Evolutionary conservation across 352 stramenopile genomes (phyloP).

Genomic region (Pythium myriotylum): DNA sequence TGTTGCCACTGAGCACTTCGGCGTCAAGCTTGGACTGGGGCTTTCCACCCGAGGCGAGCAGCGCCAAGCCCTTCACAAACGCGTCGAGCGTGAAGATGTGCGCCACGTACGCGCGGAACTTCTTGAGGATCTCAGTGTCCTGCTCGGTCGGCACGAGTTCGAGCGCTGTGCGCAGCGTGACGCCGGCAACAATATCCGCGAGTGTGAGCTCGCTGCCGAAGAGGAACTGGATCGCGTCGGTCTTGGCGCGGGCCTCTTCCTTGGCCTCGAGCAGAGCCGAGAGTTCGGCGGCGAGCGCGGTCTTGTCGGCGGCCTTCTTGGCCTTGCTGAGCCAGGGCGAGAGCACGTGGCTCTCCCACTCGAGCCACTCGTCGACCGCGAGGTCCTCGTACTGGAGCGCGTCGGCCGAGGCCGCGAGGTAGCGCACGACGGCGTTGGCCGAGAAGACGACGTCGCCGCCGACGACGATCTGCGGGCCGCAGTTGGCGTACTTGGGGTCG

Average conservation of each 20-base stretch:
- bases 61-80: slow-evolving; percentile 50
- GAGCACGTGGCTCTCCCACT: slow-evolving; percentile 78
- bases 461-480: slow-evolving; percentile 56
- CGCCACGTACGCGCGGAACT: slow-evolving; percentile 68
- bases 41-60: slow-evolving; percentile 50
- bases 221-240: slow-evolving; percentile 54
- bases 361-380: slow-evolving; percentile 81
- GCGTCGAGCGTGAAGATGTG: slow-evolving; percentile 56
- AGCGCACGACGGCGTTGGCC: slow-evolving; percentile 79
- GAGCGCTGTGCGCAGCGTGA: slow-evolving; percentile 66
- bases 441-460: slow-evolving; percentile 63
- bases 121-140: slow-evolving; percentile 48
- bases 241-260: slow-evolving; percentile 54
- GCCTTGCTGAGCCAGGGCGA: slow-evolving; percentile 55
- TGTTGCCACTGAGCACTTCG: slow-evolving; percentile 52
- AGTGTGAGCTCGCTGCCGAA: slow-evolving; percentile 68
- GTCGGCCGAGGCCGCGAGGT: slow-evolving; percentile 43
- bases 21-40: slow-evolving; percentile 54
- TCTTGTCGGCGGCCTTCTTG: slow-evolving; percentile 46
- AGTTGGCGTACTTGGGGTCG: slow-evolving; percentile 62
- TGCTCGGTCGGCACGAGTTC: slow-evolving; percentile 53
- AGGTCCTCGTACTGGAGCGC: slow-evolving; percentile 71
- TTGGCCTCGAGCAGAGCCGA: slow-evolving; percentile 58
- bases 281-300: slow-evolving; percentile 36
- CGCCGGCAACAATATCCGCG: slow-evolving; percentile 72